These are phyloP conservation scores for Albugo candida DNA, from an alignment of 352 stramenopile species.

Conservation along the genomic window DNA sequence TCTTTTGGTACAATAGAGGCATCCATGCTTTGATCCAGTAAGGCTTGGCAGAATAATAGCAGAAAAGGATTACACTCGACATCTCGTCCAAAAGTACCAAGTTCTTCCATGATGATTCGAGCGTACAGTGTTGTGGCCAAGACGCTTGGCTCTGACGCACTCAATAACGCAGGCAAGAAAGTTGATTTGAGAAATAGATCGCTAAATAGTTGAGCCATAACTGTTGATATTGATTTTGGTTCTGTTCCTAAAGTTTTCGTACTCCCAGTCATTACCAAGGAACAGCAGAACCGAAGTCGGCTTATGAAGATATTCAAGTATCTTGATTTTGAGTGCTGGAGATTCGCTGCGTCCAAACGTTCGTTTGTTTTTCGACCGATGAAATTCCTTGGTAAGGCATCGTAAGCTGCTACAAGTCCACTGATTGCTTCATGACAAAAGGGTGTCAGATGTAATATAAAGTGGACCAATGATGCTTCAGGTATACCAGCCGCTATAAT, in stretches of 20 bases:
- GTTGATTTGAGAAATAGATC: slow-evolving; percentile 45
- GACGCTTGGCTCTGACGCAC: slow-evolving; percentile 42
- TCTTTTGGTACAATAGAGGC: neutral
- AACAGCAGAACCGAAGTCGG: slow-evolving; percentile 68
- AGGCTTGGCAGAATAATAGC: slow-evolving; percentile 55
- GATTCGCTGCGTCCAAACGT: slow-evolving; percentile 7
- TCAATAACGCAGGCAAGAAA: slow-evolving; percentile 40
- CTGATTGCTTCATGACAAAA: slow-evolving; percentile 79
- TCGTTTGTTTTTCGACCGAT: slow-evolving; percentile 15
- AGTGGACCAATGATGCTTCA: slow-evolving; percentile 52
- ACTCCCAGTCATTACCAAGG: slow-evolving; percentile 58
- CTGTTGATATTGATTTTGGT: slow-evolving; percentile 37
- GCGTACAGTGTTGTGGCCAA: slow-evolving; percentile 54
- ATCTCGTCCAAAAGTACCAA: slow-evolving; percentile 45
- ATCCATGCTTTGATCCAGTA: slow-evolving; percentile 17
- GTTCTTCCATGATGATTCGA: slow-evolving; percentile 58
- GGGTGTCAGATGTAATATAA: slow-evolving; percentile 67
- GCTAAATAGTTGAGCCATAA: slow-evolving; percentile 53
- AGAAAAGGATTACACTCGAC: slow-evolving; percentile 56
- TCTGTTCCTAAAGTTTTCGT: slow-evolving; percentile 33
- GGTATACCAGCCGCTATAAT: slow-evolving; percentile 61
- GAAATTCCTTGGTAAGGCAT: slow-evolving; percentile 35
- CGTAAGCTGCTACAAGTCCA: slow-evolving; percentile 62
- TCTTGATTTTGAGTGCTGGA: neutral
- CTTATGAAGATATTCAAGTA: slow-evolving; percentile 28